Conservation (phyloP, 2,329 filamentous ascomycete genomes). For the Botrytis hyacinthi region DNA sequence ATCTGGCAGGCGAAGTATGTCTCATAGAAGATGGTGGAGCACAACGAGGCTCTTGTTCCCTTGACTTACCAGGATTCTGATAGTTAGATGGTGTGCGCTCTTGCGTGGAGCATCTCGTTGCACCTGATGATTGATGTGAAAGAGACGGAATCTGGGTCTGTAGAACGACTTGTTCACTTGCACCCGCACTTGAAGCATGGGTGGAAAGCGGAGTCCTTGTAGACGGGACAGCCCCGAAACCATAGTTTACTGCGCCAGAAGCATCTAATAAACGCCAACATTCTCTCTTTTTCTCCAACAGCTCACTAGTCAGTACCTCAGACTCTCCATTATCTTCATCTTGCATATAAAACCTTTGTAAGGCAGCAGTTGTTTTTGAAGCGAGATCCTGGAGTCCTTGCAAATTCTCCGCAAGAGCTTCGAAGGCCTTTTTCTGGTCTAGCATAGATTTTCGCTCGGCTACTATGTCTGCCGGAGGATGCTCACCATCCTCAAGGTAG, state of each 20-base stretch:
- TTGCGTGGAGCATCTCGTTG: neutral
- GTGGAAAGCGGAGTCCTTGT: constrained; percentile 22
- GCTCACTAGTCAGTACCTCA: constrained; percentile 26
- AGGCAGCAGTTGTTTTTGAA: constrained; percentile 13
- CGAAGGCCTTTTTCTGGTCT: constrained; percentile 25
- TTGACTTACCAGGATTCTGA: neutral
- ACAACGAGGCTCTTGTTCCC: neutral
- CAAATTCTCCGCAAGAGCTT: neutral
- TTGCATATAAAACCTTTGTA: neutral
- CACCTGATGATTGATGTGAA: neutral
- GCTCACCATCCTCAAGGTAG: constrained; percentile 30
- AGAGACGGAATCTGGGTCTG: constrained; percentile 30
- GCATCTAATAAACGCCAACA: constrained; percentile 29
- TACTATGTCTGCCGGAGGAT: constrained; percentile 29
- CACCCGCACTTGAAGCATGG: constrained; percentile 28
- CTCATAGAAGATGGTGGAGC: constrained; percentile 6
- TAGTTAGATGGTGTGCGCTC: constrained; percentile 4
- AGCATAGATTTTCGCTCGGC: constrained; percentile 31
- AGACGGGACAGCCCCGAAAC: constrained; percentile 27
- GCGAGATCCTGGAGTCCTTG: constrained; percentile 11
- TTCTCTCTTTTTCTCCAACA: constrained; percentile 32
- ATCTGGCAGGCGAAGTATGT: neutral
- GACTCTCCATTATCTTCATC: constrained; percentile 24
- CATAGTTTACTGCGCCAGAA: constrained; percentile 36
- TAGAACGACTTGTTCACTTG: constrained; percentile 35